phyloP scores from a whole-genome alignment of 2,329 filamentous ascomycete species.

The Nectriaceae sp. region DNA sequence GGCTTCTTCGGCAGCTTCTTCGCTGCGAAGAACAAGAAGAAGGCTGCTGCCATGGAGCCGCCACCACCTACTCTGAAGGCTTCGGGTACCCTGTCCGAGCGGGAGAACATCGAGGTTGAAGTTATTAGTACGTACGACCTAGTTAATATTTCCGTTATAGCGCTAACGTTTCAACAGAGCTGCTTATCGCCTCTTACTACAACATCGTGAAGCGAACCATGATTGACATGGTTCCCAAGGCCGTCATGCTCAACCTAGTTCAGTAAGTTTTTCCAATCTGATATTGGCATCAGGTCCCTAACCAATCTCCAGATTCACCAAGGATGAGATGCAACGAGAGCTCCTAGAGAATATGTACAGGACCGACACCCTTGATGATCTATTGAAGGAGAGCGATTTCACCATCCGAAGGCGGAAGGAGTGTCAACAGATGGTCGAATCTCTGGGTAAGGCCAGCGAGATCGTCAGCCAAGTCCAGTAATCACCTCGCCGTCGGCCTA shows the following conservation, averaged over 20 bases:
- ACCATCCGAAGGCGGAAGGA: conserved; percentile 94
- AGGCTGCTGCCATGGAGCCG: conserved; percentile 99
- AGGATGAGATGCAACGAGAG: conserved; percentile 98
- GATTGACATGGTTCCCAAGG: conserved; percentile 99
- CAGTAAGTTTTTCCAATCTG: conserved; percentile 64
- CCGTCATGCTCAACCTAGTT: conserved; percentile 96
- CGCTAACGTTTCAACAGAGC: conserved; percentile 56
- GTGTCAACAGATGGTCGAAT: conserved; percentile 99
- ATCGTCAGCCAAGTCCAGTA: conserved; percentile 84
- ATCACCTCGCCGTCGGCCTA: conserved; percentile 12
- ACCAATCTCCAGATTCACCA: conserved; percentile 68
- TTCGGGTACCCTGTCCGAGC: conserved; percentile 88
- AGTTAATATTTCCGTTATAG: not conserved
- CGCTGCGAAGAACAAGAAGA: conserved; percentile 99
- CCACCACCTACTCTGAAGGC: conserved; percentile 93
- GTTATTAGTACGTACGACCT: conserved; percentile 78
- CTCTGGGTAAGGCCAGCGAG: conserved; percentile 83
- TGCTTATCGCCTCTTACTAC: conserved; percentile 95
- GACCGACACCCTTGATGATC: conserved; percentile 83
- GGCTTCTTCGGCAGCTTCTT: conserved; percentile 99
- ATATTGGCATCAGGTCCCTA: not conserved
- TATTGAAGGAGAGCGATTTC: conserved; percentile 98
- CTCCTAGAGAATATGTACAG: conserved; percentile 98
- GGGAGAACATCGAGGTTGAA: conserved; percentile 94
- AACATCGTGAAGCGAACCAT: conserved; percentile 98